Percentiles rank a stretch among this genome's conserved stretches.
These are phyloP conservation scores for Colletotrichum nymphaeae DNA, from an alignment of 2,329 filamentous ascomycete genomes.

Conservation along the genomic window DNA sequence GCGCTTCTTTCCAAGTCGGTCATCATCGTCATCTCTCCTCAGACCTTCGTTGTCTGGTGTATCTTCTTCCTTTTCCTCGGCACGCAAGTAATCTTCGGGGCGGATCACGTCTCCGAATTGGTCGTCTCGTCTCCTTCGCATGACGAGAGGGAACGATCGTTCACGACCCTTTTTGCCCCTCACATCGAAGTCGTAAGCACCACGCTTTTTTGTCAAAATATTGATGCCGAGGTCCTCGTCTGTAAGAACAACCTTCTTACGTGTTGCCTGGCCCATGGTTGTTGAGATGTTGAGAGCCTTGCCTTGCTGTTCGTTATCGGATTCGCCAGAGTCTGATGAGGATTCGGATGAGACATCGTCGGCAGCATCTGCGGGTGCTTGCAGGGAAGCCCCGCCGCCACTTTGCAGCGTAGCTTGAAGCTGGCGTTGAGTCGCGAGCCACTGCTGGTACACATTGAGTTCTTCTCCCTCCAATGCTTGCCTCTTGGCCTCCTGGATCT, in stretches of 20 bases:
- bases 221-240: constrained; percentile 95
- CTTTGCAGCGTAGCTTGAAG: constrained; percentile 84
- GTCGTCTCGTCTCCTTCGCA: constrained; percentile 82
- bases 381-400: constrained; percentile 74
- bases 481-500: constrained; percentile 70
- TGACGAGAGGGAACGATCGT: constrained; percentile 88
- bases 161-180: constrained; percentile 92
- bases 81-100: constrained; percentile 91
- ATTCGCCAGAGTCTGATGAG: constrained; percentile 87
- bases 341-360: constrained; percentile 90
- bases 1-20: constrained; percentile 87
- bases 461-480: constrained; percentile 80
- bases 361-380: constrained; percentile 77
- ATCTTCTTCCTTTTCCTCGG: constrained; percentile 88
- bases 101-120: constrained; percentile 96
- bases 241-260: constrained; percentile 86
- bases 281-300: constrained; percentile 91
- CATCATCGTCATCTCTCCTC: constrained; percentile 63
- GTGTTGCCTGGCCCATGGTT: constrained; percentile 83
- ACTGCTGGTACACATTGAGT: constrained; percentile 87
- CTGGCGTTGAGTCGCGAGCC: constrained; percentile 88
- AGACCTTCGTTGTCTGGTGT: constrained; percentile 69
- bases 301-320: constrained; percentile 90
- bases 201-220: constrained; percentile 87
- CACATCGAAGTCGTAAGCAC: constrained; percentile 93